Percentiles rank a stretch among this genome's conserved stretches.
phyloP scores from a whole-genome alignment of 352 stramenopile species.

The Phytophthora rubi region DNA sequence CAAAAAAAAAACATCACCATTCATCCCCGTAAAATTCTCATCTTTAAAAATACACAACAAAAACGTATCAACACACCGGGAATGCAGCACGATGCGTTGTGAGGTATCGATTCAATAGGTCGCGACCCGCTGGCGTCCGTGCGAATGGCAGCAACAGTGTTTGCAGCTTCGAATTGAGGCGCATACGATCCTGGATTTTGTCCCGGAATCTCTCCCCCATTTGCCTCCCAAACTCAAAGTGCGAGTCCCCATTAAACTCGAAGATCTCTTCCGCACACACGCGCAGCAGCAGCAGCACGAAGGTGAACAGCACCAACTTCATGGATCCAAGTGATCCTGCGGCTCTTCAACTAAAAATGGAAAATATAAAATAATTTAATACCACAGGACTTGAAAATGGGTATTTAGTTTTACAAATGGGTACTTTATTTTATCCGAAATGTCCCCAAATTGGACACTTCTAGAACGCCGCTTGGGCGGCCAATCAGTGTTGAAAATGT shows the following conservation, averaged over 20 bases:
- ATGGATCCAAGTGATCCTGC: background rate
- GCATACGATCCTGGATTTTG: constrained; percentile 57
- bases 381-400: too few relatives aligned
- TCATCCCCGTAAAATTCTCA: background rate
- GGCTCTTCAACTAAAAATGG: background rate
- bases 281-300: constrained; percentile 9
- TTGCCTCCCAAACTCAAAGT: constrained; percentile 62
- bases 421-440: too few relatives aligned
- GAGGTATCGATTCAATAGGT: constrained; percentile 57
- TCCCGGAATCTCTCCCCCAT: constrained; percentile 56
- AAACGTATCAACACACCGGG: constrained; percentile 38
- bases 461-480: constrained; percentile 23
- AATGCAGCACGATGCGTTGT: constrained; percentile 53
- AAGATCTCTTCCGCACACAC: constrained; percentile 50
- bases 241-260: constrained; percentile 62
- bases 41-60: background rate
- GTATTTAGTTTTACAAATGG: too few relatives aligned
- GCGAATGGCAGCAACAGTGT: constrained; percentile 63
- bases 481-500: constrained; percentile 32
- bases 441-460: constrained; percentile 13
- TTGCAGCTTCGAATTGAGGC: constrained; percentile 58
- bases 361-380: too few relatives aligned
- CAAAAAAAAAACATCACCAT: constrained; percentile 1
- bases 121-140: constrained; percentile 41
- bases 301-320: background rate